Percentiles rank a stretch among this genome's conserved stretches.
Evolutionary conservation across 2,329 filamentous ascomycete genomes (phyloP).

Genomic region (Neurospora sp.): DNA sequence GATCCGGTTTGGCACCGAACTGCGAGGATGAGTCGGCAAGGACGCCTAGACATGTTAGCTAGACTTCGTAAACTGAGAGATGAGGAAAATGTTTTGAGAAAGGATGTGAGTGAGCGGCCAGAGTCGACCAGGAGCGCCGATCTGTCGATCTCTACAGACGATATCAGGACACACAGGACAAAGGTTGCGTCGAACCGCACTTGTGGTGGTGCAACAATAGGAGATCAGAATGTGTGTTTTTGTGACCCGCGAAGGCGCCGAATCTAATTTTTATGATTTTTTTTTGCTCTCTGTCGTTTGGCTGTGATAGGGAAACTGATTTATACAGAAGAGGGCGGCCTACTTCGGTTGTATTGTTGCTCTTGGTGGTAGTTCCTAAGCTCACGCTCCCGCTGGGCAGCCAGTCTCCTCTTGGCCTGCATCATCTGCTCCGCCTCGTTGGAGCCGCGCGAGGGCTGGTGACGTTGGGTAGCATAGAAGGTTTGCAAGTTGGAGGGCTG

Average conservation of each 20-base stretch:
- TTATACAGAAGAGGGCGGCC: constrained; percentile 69
- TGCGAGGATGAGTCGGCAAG: constrained; percentile 34
- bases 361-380: constrained; percentile 99
- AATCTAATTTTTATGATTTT: constrained; percentile 26
- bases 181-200: constrained; percentile 20
- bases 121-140: not conserved
- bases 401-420: constrained; percentile 98
- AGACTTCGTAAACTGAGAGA: constrained; percentile 8
- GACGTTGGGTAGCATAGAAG: constrained; percentile 89
- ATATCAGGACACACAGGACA: constrained; percentile 17
- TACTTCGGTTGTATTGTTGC: constrained; percentile 99
- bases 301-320: constrained; percentile 34
- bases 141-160: constrained; percentile 16
- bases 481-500: constrained; percentile 78
- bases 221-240: constrained; percentile 18
- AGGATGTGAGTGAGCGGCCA: not conserved
- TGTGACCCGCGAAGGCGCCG: constrained; percentile 18
- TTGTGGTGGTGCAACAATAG: constrained; percentile 22
- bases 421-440: constrained; percentile 96
- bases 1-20: constrained; percentile 63
- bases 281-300: constrained; percentile 23
- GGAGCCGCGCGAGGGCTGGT: constrained; percentile 72
- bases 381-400: constrained; percentile 96
- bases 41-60: constrained; percentile 35
- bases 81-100: constrained; percentile 1